Base-by-base conservation (phyloP, 202 grass and related monocot species). In the Carex arenaria region DNA sequence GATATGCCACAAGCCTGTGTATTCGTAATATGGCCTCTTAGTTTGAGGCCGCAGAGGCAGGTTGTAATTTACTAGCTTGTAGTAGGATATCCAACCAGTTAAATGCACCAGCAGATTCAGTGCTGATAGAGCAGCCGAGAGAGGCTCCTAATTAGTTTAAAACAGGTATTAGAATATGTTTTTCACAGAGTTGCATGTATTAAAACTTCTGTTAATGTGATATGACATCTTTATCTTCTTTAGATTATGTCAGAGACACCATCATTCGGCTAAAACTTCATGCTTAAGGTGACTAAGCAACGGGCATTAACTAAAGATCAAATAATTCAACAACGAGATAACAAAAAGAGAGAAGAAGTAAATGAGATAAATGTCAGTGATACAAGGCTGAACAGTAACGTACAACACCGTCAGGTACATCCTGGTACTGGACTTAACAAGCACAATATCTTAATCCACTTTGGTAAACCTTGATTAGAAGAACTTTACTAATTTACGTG, bases 1-100 rank as follows among this genome's bases (percentile, higher is more conserved):
- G 15, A 98, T 94, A 90, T 98, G 92, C 92, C 92, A 98, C 38
- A 98, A 79, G 10, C 89, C 86, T 79, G 90, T 94, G 38, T 93
- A 98, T 87, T 98, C 92, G 19, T 95, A 98, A 61, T 89, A 91
- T 42, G 87, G 89, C 75, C 83, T 93, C 78, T 72, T 87, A 38
- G 75, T 93, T 61, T 95, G 89, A 81, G 89, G 87, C 64, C 89
- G 94, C 80, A 91, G 55, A 90, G 92, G 89, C 73, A 98, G 81
- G 83, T 91, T 93, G 82, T 89, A 87, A 49, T 90, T 91, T 80
- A 95, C 87, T 83, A 91, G 68, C 42, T 86, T 64, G 78, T 74
- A 90, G 82, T 93, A 98, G 10, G 95, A 90, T 73, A 92, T 47
- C 93, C 90, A 98, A 2, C 92, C 85, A 87, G 73, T 90, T 26